phyloP scores from a whole-genome alignment of 2,329 filamentous ascomycete species.

The Proliferodiscus dingleyae region DNA sequence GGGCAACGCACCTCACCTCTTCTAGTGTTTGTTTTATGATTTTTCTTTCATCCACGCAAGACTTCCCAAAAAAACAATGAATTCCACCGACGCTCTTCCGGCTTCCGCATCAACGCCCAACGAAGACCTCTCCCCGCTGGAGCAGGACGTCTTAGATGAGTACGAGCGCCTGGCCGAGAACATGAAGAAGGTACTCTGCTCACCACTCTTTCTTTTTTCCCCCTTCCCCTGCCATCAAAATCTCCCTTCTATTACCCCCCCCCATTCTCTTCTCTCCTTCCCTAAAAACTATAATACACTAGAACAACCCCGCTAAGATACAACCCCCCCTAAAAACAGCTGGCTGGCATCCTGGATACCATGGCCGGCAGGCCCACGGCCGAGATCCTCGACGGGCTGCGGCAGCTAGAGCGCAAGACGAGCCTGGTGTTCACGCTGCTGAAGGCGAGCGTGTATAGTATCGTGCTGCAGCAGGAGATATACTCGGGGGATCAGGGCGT shows the following conservation, averaged over 20 bases:
- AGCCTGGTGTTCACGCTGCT: conserved; percentile 90
- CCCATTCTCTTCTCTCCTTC: too few species aligned
- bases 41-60: too few species aligned
- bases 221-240: background rate
- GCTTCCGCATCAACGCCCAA: conserved; percentile 28
- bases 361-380: conserved; percentile 69
- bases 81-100: conserved; percentile 13
- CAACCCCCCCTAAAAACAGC: conserved; percentile 36
- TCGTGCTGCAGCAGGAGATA: conserved; percentile 96
- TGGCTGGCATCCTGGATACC: conserved; percentile 55
- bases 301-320: background rate
- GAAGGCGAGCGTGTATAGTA: conserved; percentile 98
- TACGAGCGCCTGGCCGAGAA: conserved; percentile 85
- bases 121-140: conserved; percentile 65
- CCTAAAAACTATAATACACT: background rate
- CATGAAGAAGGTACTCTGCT: conserved; percentile 69
- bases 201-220: background rate
- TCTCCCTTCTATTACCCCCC: too few species aligned
- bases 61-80: too few species aligned
- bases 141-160: conserved; percentile 93
- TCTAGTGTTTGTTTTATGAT: too few species aligned
- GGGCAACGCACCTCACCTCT: too few species aligned
- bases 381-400: conserved; percentile 78
- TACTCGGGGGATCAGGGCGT: conserved; percentile 56
- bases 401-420: conserved; percentile 89